Evolutionary conservation across 352 stramenopile species (phyloP), one percentile per base, ranked within the genome.

Genomic region (Globisporangium paroecandrum): DNA sequence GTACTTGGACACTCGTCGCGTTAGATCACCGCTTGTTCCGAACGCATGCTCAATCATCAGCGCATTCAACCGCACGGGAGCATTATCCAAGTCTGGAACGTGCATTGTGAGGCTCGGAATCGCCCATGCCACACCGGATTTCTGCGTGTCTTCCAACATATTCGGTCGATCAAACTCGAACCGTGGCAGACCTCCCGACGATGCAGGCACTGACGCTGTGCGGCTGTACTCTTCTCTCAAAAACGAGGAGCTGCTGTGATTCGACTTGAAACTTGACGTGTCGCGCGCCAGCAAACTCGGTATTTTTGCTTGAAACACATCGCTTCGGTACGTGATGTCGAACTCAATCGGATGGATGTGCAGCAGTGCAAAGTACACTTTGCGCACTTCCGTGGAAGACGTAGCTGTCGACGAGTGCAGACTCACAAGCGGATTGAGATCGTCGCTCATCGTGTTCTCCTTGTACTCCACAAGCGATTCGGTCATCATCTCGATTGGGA

Each of bases 11-110:
- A 97, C 85, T 49, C 88, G 83, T 22, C 89, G 76, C 25, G 79
- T 90, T 60, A 97, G 69, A 60, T 97, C 88, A 20, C 85, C 76
- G 47, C 87, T 92, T n/a, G 88, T 96, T 34, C 90, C 90, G 55
- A 96, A 97, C 7, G 85, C 90, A 60, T 97, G 87, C 64, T 97
- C 85, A 49, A 96, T 93, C 81, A 96, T 93, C 55, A 97, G 64
- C 22, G 90, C 89, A 56, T 89, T 96, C 55, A 97, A 69, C 12
- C 89, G 85, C 62, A 97, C 82, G 0, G 87, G 85, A 2, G 89
- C 89, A 53, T 95, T 94, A 87, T 97, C 90, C 64, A 97, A 71
- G 71, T 96, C 89, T 0, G 88, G 85, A 20, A 96, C 80, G 65
- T 95, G 89, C 87, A 95, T 96, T 6, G 84, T 89, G 43, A 96